phyloP scores from a whole-genome alignment of 768 basidiomycete species.

The Leccinellum luteum region DNA sequence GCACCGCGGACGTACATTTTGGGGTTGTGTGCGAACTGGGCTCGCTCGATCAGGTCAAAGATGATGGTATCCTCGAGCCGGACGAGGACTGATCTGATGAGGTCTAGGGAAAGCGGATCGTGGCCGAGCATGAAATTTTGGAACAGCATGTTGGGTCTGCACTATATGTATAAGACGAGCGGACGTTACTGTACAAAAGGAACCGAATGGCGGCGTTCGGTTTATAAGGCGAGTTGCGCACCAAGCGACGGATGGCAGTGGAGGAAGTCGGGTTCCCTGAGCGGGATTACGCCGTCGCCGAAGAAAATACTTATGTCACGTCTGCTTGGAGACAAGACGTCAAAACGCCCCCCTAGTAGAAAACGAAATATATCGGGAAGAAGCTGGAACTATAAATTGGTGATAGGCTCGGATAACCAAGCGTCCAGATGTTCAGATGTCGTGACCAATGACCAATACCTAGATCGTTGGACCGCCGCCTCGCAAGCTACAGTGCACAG shows the following conservation, averaged over 20 bases:
- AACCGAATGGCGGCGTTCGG: not conserved
- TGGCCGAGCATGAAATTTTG: constrained; percentile 65
- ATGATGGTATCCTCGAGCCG: constrained; percentile 99
- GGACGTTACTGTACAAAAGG: not conserved
- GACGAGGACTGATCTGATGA: constrained; percentile 81
- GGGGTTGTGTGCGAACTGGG: constrained; percentile 93
- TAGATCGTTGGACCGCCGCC: too few species aligned
- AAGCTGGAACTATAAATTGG: too few species aligned
- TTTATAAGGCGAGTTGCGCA: constrained; percentile 14
- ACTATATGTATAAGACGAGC: constrained; percentile 10
- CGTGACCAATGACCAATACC: too few species aligned
- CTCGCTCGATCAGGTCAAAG: constrained; percentile 94
- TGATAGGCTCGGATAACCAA: too few species aligned
- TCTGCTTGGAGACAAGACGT: too few species aligned
- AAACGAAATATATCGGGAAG: too few species aligned
- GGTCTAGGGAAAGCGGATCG: constrained; percentile 84
- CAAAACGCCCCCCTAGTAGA: too few species aligned
- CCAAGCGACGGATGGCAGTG: not conserved
- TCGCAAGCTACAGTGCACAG: too few species aligned
- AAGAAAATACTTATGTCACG: too few species aligned
- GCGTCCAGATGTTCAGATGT: too few species aligned
- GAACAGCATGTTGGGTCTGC: constrained; percentile 42
- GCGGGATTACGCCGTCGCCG: not conserved
- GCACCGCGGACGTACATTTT: constrained; percentile 80
- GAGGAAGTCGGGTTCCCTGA: not conserved